phyloP scores from a whole-genome alignment of 1,284 basidiomycete species.

The Heterobasidion irregulare region DNA sequence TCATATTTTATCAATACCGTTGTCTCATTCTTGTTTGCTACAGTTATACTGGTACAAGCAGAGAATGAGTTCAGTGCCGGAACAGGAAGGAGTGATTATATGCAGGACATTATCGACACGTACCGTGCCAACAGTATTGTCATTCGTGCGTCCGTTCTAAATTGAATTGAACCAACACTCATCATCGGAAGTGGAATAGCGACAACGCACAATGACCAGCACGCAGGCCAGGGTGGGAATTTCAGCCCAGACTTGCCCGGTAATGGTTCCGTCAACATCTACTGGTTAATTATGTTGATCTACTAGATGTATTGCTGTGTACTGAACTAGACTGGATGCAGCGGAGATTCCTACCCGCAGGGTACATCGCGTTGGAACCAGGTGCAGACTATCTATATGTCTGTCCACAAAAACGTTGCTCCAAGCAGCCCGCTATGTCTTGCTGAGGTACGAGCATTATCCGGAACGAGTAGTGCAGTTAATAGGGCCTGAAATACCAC shows the following conservation, averaged over 20 bases:
- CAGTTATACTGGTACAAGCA: slow-evolving; percentile 36
- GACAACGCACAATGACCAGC: slow-evolving; percentile 14
- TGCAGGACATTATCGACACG: slow-evolving; percentile 41
- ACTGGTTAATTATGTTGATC: slow-evolving; percentile 24
- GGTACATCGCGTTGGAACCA: slow-evolving; percentile 35
- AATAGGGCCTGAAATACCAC: no score
- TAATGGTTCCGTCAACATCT: slow-evolving; percentile 36
- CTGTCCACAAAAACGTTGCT: slow-evolving; percentile 31
- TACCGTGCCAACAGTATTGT: slow-evolving; percentile 38
- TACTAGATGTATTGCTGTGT: no score
- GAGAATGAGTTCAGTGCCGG: slow-evolving; percentile 49
- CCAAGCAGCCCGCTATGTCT: slow-evolving; percentile 40
- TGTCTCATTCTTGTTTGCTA: not conserved
- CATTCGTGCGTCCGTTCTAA: slow-evolving; percentile 27
- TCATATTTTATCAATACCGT: not conserved
- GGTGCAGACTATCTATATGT: slow-evolving; percentile 38
- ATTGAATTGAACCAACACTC: not conserved
- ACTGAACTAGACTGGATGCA: slow-evolving; percentile 8
- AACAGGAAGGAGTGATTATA: slow-evolving; percentile 30
- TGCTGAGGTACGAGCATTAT: slow-evolving; percentile 28
- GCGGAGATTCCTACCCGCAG: slow-evolving; percentile 43
- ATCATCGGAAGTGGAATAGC: no score
- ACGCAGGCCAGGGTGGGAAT: slow-evolving; percentile 30
- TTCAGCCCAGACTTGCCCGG: slow-evolving; percentile 38
- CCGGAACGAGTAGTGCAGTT: not conserved